A percentile compares a stretch with the other conserved stretches of the same genome.
These are phyloP conservation scores for Trichoderma aggressivum DNA, from an alignment of 2,329 filamentous ascomycete genomes.

Conservation along the genomic window DNA sequence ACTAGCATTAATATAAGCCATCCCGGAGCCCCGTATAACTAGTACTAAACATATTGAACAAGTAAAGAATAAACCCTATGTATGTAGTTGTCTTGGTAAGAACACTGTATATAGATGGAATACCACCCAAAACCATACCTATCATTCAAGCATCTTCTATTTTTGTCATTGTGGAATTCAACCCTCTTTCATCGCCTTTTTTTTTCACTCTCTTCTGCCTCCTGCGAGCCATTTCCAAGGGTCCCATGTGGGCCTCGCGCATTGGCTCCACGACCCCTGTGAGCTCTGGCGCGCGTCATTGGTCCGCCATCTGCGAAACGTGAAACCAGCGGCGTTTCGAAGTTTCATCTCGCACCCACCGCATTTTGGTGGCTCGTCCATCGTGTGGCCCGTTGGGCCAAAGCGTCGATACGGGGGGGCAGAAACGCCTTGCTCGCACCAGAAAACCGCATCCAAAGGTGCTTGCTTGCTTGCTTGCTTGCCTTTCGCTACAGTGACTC, in stretches of 20 bases:
- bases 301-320: constrained; percentile 20
- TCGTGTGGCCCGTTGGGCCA: background rate
- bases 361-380: constrained; percentile 10
- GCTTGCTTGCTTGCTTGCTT: background rate
- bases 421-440: background rate
- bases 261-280: background rate
- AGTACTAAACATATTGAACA: background rate
- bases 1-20: background rate
- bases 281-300: constrained; percentile 18
- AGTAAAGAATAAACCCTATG: background rate
- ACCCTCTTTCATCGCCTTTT: background rate
- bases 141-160: background rate
- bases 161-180: background rate
- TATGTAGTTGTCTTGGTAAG: background rate
- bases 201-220: background rate
- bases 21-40: background rate
- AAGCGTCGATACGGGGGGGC: background rate
- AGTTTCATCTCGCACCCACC: constrained; percentile 11
- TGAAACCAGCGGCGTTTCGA: constrained; percentile 30
- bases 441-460: background rate
- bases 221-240: constrained; percentile 13
- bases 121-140: background rate
- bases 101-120: background rate
- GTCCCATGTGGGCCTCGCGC: background rate
- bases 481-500: background rate